phyloP scores from a whole-genome alignment of 2,329 filamentous ascomycete genomes.

The Rutstroemia sydowiana region DNA sequence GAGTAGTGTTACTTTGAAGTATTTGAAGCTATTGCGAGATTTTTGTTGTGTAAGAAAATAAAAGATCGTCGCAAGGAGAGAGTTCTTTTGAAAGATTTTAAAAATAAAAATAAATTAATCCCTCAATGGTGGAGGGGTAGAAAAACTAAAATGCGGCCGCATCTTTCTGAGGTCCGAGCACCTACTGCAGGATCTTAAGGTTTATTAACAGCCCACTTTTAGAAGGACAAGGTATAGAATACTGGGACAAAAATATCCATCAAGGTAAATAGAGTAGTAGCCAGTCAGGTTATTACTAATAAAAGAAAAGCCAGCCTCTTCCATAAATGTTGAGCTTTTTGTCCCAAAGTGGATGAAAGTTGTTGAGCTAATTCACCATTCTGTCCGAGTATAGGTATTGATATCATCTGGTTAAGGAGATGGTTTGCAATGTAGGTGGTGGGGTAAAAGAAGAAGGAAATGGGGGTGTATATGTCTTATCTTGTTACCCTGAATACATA shows the following conservation, averaged over 20 bases:
- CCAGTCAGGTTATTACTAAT: too few species aligned
- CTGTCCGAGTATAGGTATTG: too few species aligned
- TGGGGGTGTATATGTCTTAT: too few species aligned
- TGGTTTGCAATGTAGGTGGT: too few species aligned
- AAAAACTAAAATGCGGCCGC: not conserved
- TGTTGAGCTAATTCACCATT: too few species aligned
- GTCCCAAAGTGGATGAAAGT: too few species aligned
- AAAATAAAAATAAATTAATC: not conserved
- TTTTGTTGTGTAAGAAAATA: not conserved
- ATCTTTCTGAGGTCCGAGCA: not conserved
- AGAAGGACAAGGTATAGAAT: too few species aligned
- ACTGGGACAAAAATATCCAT: not conserved
- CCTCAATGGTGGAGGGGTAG: not conserved
- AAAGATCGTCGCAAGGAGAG: not conserved
- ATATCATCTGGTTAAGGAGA: too few species aligned
- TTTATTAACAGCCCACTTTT: not conserved
- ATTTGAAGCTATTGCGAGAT: not conserved
- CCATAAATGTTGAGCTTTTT: not conserved
- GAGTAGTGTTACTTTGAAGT: not conserved
- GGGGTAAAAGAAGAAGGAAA: too few species aligned
- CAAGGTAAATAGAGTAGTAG: not conserved
- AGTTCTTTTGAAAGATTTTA: not conserved
- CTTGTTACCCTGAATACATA: too few species aligned
- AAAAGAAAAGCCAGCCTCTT: too few species aligned
- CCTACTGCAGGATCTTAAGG: not conserved